Conservation (phyloP, 2,329 filamentous ascomycete genomes). For the Taxawa tesnikishii region DNA sequence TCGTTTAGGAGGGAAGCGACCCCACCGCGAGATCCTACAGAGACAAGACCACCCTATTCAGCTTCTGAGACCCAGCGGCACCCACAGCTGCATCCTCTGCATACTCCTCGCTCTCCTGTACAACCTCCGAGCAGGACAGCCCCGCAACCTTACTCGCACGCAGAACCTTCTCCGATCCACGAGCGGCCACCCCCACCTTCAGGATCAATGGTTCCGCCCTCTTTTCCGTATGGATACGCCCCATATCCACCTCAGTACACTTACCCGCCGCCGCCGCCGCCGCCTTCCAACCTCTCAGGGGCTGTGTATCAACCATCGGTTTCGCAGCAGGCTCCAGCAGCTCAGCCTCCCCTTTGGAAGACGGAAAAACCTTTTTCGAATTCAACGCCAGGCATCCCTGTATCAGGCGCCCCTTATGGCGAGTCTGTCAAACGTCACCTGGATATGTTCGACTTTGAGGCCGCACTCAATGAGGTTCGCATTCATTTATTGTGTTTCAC, state of each 20-base stretch:
- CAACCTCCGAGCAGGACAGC: too few relatives aligned
- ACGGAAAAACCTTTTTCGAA: slow-evolving; percentile 17
- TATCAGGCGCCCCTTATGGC: slow-evolving; percentile 19
- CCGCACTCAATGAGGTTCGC: slow-evolving; percentile 36
- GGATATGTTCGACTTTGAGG: slow-evolving; percentile 48
- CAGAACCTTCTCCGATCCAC: slow-evolving; percentile 19
- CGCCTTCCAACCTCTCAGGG: slow-evolving; percentile 18
- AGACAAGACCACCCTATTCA: neutral
- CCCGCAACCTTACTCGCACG: slow-evolving; percentile 6
- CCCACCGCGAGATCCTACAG: slow-evolving; percentile 4
- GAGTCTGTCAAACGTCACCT: slow-evolving; percentile 50
- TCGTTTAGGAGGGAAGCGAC: slow-evolving; percentile 12
- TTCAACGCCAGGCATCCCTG: slow-evolving; percentile 12
- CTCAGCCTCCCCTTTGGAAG: slow-evolving; percentile 25
- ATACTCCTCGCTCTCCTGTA: neutral
- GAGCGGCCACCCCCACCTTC: slow-evolving; percentile 24
- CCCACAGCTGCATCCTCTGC: too few relatives aligned
- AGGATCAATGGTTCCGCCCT: slow-evolving; percentile 25
- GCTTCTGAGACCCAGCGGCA: too few relatives aligned
- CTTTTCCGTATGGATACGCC: slow-evolving; percentile 24
- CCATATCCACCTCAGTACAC: slow-evolving; percentile 28
- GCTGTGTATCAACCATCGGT: slow-evolving; percentile 29
- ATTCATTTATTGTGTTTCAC: neutral
- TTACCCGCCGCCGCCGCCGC: slow-evolving; percentile 21
- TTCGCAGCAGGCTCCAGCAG: slow-evolving; percentile 26